Percentiles rank a stretch among this genome's conserved stretches.
Evolutionary conservation across 129 eudicot species (phyloP).

Genomic region (Smallanthus sonchifolius): DNA sequence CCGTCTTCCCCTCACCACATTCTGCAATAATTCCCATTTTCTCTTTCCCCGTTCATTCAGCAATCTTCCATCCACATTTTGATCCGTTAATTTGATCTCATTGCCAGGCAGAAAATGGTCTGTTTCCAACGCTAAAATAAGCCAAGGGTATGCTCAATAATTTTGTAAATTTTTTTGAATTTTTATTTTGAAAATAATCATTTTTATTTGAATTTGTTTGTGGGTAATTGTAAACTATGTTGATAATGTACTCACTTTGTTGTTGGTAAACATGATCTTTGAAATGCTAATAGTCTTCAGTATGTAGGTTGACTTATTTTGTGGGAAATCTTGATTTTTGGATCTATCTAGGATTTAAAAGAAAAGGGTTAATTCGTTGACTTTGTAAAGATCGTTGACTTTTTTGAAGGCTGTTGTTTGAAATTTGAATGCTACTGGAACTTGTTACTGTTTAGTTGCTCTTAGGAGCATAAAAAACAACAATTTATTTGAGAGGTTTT

Average conservation of each 20-base stretch:
- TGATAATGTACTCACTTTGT: constrained; percentile 2
- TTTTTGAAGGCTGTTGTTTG: not conserved
- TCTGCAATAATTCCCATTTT: not conserved
- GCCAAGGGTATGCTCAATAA: constrained; percentile 30
- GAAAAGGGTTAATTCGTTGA: constrained; percentile 4
- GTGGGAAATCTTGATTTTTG: constrained; percentile 6
- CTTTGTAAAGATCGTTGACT: not conserved
- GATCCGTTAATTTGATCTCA: constrained; percentile 38
- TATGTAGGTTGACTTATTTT: constrained; percentile 3
- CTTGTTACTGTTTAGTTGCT: not conserved
- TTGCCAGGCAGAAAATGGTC: constrained; percentile 19
- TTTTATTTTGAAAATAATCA: not conserved
- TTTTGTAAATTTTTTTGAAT: not conserved
- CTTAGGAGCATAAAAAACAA: not conserved
- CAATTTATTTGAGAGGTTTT: not conserved
- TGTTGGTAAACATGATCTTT: not conserved
- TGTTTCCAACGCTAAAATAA: constrained; percentile 17
- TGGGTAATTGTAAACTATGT: constrained; percentile 7
- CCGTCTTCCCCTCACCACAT: not conserved
- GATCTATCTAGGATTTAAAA: not conserved
- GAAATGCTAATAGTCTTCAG: not conserved
- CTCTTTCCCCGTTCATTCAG: not conserved
- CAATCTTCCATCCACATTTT: constrained; percentile 13
- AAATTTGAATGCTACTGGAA: not conserved
- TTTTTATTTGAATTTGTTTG: not conserved